Evolutionary conservation across 2,329 filamentous ascomycete genomes (phyloP).

Genomic region (Aureobasidium subglaciale): DNA sequence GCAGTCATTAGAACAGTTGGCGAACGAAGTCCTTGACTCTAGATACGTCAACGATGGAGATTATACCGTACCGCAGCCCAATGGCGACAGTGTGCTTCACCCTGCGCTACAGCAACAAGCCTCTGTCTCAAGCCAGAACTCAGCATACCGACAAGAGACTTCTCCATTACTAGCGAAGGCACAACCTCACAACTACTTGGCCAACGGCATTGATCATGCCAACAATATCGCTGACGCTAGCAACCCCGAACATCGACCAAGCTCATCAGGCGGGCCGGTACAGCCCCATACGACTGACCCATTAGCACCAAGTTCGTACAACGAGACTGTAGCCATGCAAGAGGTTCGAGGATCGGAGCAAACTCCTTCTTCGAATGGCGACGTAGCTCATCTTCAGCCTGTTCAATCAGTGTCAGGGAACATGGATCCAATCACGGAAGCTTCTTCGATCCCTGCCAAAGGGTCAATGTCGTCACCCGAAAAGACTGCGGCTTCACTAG

Average conservation of each 20-base stretch:
- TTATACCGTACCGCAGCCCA: constrained; percentile 6
- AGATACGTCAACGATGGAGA: constrained; percentile 20
- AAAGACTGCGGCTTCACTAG: constrained; percentile 13
- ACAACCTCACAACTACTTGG: not conserved
- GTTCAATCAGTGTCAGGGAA: not conserved
- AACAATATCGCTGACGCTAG: not conserved
- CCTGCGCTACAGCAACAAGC: constrained; percentile 13
- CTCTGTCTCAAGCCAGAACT: not conserved
- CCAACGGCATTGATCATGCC: not conserved
- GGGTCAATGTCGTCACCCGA: not conserved
- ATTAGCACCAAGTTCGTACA: not conserved
- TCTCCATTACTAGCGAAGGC: not conserved
- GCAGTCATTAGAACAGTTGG: constrained; percentile 30
- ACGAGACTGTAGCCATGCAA: not conserved
- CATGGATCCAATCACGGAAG: not conserved
- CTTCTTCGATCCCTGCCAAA: not conserved
- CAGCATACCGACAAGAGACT: not conserved
- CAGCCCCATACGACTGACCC: not conserved
- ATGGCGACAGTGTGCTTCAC: not conserved
- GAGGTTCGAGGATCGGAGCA: not conserved
- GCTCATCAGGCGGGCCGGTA: not conserved
- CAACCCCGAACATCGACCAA: not conserved
- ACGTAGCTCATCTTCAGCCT: not conserved
- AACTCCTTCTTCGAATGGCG: not conserved
- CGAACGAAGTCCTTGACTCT: constrained; percentile 31